These are phyloP conservation scores for Onygenales sp. DNA, from an alignment of 2,329 filamentous ascomycete genomes.

Conservation along the genomic window DNA sequence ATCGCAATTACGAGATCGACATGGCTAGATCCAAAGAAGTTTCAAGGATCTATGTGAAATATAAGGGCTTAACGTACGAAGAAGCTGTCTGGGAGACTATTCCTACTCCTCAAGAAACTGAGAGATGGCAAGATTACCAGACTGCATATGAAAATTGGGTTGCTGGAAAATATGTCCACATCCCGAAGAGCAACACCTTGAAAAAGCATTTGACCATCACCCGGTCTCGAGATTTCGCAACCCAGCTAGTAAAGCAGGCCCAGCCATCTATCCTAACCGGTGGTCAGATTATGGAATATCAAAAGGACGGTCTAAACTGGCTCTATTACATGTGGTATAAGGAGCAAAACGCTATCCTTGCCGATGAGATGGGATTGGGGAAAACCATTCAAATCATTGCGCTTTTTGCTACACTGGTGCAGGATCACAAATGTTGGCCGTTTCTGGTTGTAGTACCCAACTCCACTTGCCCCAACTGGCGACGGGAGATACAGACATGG, in stretches of 20 bases:
- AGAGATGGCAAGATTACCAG: slow-evolving; percentile 70
- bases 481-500: slow-evolving; percentile 92
- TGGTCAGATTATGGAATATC: slow-evolving; percentile 85
- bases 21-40: slow-evolving; percentile 63
- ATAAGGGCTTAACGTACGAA: slow-evolving; percentile 83
- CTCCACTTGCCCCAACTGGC: slow-evolving; percentile 94
- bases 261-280: slow-evolving; percentile 68
- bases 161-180: slow-evolving; percentile 63
- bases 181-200: slow-evolving; percentile 47
- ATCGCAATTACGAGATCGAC: slow-evolving; percentile 58
- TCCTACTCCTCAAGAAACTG: slow-evolving; percentile 51
- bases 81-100: slow-evolving; percentile 84
- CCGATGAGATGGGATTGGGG: slow-evolving; percentile 96
- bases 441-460: slow-evolving; percentile 93
- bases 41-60: slow-evolving; percentile 72
- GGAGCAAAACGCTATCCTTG: slow-evolving; percentile 77
- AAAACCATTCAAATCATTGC: slow-evolving; percentile 93
- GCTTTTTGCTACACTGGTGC: slow-evolving; percentile 64
- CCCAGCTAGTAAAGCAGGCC: slow-evolving; percentile 54
- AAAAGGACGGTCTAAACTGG: slow-evolving; percentile 91
- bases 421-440: slow-evolving; percentile 69
- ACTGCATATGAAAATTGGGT: slow-evolving; percentile 81
- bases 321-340: slow-evolving; percentile 81
- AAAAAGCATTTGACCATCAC: slow-evolving; percentile 59
- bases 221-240: slow-evolving; percentile 55